Conservation (phyloP, 805 yeast genomes). For the Candida easanensis region DNA sequence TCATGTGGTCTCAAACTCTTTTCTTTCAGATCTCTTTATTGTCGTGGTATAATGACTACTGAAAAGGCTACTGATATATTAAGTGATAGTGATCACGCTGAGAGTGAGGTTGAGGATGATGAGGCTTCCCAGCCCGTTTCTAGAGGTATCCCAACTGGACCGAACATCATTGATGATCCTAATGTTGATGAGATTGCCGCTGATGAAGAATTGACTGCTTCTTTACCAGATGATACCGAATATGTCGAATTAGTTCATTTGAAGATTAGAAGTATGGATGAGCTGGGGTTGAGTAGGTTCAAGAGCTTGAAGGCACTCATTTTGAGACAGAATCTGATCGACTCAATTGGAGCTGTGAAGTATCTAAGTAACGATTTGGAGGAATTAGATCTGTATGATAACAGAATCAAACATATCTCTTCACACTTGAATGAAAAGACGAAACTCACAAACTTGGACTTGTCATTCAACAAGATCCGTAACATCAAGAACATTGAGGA, state of each 20-base stretch:
- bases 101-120: conserved; percentile 20
- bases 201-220: conserved; percentile 62
- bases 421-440: conserved; percentile 59
- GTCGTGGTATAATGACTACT: conserved; percentile 2
- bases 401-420: conserved; percentile 83
- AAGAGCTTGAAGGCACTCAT: conserved; percentile 56
- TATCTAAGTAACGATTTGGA: conserved; percentile 54
- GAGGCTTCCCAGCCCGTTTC: conserved; percentile 10
- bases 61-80: conserved; percentile 7
- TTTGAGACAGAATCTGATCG: conserved; percentile 79
- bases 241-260: conserved; percentile 66
- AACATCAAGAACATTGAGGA: conserved; percentile 76
- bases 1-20: too few species aligned
- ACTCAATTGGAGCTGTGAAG: conserved; percentile 71
- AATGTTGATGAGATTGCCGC: conserved; percentile 56
- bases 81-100: conserved; percentile 25
- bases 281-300: conserved; percentile 57
- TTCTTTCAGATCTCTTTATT: too few species aligned
- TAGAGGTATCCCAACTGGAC: conserved; percentile 10
- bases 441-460: conserved; percentile 62
- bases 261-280: conserved; percentile 63
- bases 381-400: conserved; percentile 89
- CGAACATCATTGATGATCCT: conserved; percentile 30
- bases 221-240: conserved; percentile 51
- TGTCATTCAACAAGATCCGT: conserved; percentile 86